Evolutionary conservation across 441 rosid genomes (phyloP).

Genomic region (Viola pubescens): DNA sequence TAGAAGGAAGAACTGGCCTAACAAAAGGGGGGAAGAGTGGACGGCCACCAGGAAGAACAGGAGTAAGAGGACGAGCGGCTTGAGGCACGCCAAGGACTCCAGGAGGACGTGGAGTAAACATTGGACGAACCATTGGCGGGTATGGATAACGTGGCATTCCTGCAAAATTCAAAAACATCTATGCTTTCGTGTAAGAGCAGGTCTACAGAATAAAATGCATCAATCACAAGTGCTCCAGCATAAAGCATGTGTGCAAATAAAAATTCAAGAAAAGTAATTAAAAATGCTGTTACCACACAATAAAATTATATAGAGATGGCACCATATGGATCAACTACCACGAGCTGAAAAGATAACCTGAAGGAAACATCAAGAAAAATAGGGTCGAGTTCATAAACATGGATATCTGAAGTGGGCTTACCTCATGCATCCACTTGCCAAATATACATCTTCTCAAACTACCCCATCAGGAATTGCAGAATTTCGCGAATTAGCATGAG

Average conservation of each 20-base stretch:
- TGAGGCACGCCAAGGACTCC: conserved; percentile 44
- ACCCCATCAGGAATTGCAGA: conserved; percentile 44
- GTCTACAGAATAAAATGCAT: conserved; percentile 26
- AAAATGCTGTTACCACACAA: conserved; percentile 75
- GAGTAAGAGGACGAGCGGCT: conserved; percentile 52
- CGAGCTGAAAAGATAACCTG: conserved; percentile 93
- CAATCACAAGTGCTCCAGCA: conserved; percentile 17
- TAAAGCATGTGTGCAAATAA: conserved; percentile 23
- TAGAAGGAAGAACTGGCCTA: conserved; percentile 67
- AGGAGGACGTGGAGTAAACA: conserved; percentile 76
- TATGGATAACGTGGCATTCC: conserved; percentile 64
- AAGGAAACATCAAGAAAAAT: conserved; percentile 61
- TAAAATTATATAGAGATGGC: conserved; percentile 86
- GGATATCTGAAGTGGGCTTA: conserved; percentile 43
- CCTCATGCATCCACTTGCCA: conserved; percentile 49
- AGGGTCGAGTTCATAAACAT: conserved; percentile 52
- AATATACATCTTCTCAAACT: conserved; percentile 43
- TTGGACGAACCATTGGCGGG: conserved; percentile 66
- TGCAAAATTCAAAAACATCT: conserved; percentile 55
- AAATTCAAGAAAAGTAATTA: conserved; percentile 27
- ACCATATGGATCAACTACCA: conserved; percentile 88
- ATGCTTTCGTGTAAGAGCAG: conserved; percentile 48
- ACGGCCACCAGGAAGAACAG: conserved; percentile 68
- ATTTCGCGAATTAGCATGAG: conserved; percentile 38
- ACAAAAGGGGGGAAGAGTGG: conserved; percentile 57